phyloP scores from a whole-genome alignment of 208 protist species.

The Acanthamoeba culbertsoni region DNA sequence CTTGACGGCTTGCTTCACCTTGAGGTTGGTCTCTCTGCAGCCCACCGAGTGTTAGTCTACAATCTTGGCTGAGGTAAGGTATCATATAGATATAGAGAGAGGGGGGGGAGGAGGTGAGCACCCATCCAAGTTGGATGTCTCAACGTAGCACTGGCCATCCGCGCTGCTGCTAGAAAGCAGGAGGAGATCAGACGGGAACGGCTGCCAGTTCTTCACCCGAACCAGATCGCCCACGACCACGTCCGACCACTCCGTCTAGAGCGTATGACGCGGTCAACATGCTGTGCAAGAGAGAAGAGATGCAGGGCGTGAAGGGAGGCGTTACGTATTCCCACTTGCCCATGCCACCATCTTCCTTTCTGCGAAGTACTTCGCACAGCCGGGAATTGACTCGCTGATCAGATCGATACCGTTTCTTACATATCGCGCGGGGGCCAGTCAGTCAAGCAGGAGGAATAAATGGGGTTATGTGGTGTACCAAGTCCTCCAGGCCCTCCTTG shows the following conservation, averaged over 20 bases:
- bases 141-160: conserved; percentile 83
- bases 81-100: neutral
- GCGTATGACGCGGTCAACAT: neutral
- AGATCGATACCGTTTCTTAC: conserved; percentile 46
- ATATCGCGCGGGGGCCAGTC: neutral
- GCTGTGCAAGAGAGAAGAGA: no score
- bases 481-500: conserved; percentile 83
- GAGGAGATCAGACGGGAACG: conserved; percentile 91
- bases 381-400: conserved; percentile 51
- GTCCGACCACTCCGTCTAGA: conserved; percentile 3
- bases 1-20: conserved; percentile 7
- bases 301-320: no score
- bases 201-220: conserved; percentile 76
- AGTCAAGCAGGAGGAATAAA: neutral
- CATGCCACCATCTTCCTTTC: conserved; percentile 80
- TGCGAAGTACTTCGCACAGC: conserved; percentile 4
- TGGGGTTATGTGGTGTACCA: neutral
- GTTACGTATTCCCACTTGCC: conserved; percentile 89
- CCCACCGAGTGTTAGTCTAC: neutral
- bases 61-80: no score
- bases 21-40: conserved; percentile 44
- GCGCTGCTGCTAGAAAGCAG: conserved; percentile 84
- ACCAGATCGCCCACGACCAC: conserved; percentile 56
- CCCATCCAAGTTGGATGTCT: conserved; percentile 93
- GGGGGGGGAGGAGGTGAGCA: neutral